Evolutionary conservation across 192 early-diverging fungal species (phyloP), one percentile per base, ranked within the genome.

Genomic region (Hyaloraphidium curvatum): DNA sequence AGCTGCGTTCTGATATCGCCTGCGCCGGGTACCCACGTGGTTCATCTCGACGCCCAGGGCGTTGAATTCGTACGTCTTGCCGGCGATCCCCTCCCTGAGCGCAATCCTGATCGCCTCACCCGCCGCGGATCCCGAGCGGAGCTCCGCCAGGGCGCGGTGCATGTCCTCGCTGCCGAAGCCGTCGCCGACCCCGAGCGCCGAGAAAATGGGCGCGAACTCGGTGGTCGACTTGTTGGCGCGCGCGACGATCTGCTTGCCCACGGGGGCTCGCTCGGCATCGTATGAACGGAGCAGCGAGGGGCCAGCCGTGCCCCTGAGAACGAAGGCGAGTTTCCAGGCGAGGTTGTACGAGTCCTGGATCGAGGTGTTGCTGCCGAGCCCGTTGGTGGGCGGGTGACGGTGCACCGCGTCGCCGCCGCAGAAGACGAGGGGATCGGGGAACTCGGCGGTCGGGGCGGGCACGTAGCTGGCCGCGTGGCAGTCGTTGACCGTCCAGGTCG

Each of bases 381-480:
- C 69, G 3, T 60, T 62, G 2, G 61, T 27, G 26, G 69, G 69
- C 3, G 66, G 60, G 4, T 57, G 61, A 1, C 53, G 52, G 55
- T 68, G 66, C 9, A 59, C 64, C n/a, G 69, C 63, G 39, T 71
- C 69, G 4, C 69, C 69, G 21, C 55, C 64, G 1, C 67, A 50
- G 29, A 67, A 71, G n/a, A 71, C 41, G 13, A 58, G 51, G 33
- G 9, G 9, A 11, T 37, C 33, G 9, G 7, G 7, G n/a, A n/a
- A n/a, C n/a, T n/a, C n/a, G n/a, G n/a, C n/a, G n/a, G n/a, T n/a
- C n/a, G n/a, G n/a, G n/a, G n/a, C n/a, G 33, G 33, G n/a, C n/a
- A n/a, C n/a, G 33, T 37, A 37, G 9, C n/a, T 37, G 33, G n/a
- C 7, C 9, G 33, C 33, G 33, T 37, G 33, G 9, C 33, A 37